phyloP scores from a whole-genome alignment of 176 grass and related monocot genomes.

The Phoenix roebelenii region DNA sequence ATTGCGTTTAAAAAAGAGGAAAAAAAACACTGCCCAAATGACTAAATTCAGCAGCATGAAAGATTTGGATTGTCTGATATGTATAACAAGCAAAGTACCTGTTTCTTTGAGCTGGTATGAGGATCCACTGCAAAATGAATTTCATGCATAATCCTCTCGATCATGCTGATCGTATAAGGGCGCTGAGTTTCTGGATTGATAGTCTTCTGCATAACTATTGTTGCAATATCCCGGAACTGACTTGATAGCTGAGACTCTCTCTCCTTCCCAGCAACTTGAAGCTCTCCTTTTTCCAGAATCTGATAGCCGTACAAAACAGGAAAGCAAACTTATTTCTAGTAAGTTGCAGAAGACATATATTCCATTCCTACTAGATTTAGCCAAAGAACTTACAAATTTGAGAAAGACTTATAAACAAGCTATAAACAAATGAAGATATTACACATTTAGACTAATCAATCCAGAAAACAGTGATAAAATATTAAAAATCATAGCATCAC shows the following conservation, averaged over 20 bases:
- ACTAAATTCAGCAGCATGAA: background rate
- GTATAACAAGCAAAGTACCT: conserved; percentile 13
- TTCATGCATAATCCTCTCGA: conserved; percentile 88
- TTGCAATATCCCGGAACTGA: conserved; percentile 91
- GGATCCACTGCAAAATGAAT: conserved; percentile 68
- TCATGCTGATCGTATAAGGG: conserved; percentile 92
- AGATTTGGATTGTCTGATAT: background rate
- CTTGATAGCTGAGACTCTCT: conserved; percentile 72
- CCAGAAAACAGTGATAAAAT: too few species aligned
- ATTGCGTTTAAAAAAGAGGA: too few species aligned
- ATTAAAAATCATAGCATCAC: too few species aligned
- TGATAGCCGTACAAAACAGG: background rate
- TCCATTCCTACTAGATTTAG: too few species aligned
- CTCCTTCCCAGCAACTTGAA: conserved; percentile 94
- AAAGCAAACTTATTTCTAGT: background rate
- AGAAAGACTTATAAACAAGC: too few species aligned
- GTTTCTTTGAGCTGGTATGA: conserved; percentile 61
- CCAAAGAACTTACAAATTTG: too few species aligned
- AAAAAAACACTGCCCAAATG: background rate
- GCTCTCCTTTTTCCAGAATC: conserved; percentile 94
- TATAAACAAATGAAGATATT: too few species aligned
- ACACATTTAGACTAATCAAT: too few species aligned
- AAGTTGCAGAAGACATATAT: too few species aligned
- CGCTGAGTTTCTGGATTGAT: conserved; percentile 64
- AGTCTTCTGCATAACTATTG: conserved; percentile 93